Conservation (phyloP, 768 basidiomycete species). For the Piloderma croceum region DNA sequence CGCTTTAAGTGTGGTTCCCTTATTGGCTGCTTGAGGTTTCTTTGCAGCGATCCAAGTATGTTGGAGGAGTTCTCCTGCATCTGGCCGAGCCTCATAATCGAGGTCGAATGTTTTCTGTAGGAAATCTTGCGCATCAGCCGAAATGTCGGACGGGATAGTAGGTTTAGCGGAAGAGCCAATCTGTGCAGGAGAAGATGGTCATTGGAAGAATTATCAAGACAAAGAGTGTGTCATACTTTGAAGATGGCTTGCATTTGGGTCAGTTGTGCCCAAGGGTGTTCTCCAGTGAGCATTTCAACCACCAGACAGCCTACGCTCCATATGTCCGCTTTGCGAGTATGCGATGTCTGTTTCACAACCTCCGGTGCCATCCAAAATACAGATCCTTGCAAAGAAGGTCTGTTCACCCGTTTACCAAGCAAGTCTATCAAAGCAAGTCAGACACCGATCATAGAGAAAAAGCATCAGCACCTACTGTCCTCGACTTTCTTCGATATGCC, state of each 20-base stretch:
- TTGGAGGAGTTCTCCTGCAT: slow-evolving; percentile 67
- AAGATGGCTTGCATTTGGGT: slow-evolving; percentile 99
- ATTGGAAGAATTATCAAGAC: background rate
- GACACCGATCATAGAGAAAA: background rate
- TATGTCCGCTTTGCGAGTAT: slow-evolving; percentile 90
- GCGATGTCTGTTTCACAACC: slow-evolving; percentile 92
- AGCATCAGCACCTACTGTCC: slow-evolving; percentile 61
- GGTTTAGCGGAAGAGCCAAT: slow-evolving; percentile 91
- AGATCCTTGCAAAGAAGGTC: slow-evolving; percentile 93
- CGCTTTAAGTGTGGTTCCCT: no score
- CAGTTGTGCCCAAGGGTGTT: slow-evolving; percentile 92
- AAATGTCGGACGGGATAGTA: slow-evolving; percentile 86
- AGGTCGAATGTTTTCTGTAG: slow-evolving; percentile 82
- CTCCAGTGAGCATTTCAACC: slow-evolving; percentile 95
- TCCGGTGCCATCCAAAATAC: slow-evolving; percentile 99
- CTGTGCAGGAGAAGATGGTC: slow-evolving; percentile 46
- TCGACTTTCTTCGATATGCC: slow-evolving; percentile 98
- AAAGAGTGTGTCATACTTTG: slow-evolving; percentile 49
- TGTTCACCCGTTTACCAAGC: slow-evolving; percentile 61
- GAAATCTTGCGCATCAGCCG: slow-evolving; percentile 82
- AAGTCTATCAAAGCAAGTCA: slow-evolving; percentile 27
- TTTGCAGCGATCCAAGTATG: slow-evolving; percentile 61
- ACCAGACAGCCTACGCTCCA: slow-evolving; percentile 95
- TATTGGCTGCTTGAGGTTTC: slow-evolving; percentile 23
- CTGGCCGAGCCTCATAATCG: slow-evolving; percentile 74